Conservation (phyloP, 2,329 filamentous ascomycete species). For the Byssochlamys sp. region DNA sequence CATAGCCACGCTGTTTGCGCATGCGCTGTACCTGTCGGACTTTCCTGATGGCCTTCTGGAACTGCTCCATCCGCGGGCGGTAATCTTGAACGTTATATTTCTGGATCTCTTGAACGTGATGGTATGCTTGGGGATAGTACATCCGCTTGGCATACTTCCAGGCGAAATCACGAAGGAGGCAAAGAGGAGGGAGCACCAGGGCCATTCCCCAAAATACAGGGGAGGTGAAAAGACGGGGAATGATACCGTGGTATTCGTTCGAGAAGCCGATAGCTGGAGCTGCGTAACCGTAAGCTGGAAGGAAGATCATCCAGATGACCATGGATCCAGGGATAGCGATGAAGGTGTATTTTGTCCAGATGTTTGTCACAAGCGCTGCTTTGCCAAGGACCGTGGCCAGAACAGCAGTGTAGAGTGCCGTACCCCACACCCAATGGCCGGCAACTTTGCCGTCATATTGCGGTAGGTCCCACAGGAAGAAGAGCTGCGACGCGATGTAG, state of each 20-base stretch:
- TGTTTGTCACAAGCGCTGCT: constrained; percentile 85
- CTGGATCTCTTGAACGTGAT: constrained; percentile 98
- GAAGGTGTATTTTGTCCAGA: constrained; percentile 98
- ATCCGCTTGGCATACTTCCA: constrained; percentile 98
- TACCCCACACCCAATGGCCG: constrained; percentile 97
- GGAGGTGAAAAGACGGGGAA: constrained; percentile 68
- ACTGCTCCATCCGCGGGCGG: constrained; percentile 95
- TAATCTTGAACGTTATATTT: constrained; percentile 99
- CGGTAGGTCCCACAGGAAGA: constrained; percentile 73
- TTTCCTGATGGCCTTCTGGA: constrained; percentile 98
- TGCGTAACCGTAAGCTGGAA: constrained; percentile 76
- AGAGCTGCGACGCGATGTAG: constrained; percentile 73
- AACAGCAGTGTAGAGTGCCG: constrained; percentile 86
- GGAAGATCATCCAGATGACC: constrained; percentile 79
- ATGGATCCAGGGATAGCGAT: constrained; percentile 91
- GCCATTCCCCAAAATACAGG: constrained; percentile 87
- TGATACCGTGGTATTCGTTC: constrained; percentile 72
- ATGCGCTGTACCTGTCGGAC: constrained; percentile 96
- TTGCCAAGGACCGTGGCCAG: constrained; percentile 89
- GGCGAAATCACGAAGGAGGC: constrained; percentile 75
- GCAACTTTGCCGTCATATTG: constrained; percentile 69
- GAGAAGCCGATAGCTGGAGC: constrained; percentile 76
- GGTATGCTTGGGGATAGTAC: constrained; percentile 91
- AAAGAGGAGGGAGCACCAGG: constrained; percentile 68
- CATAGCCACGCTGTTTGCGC: constrained; percentile 97